Percentiles rank a stretch among this genome's conserved stretches.
These are phyloP conservation scores for Jackrogersella minutella DNA, from an alignment of 495 filamentous ascomycete species.

Conservation along the genomic window DNA sequence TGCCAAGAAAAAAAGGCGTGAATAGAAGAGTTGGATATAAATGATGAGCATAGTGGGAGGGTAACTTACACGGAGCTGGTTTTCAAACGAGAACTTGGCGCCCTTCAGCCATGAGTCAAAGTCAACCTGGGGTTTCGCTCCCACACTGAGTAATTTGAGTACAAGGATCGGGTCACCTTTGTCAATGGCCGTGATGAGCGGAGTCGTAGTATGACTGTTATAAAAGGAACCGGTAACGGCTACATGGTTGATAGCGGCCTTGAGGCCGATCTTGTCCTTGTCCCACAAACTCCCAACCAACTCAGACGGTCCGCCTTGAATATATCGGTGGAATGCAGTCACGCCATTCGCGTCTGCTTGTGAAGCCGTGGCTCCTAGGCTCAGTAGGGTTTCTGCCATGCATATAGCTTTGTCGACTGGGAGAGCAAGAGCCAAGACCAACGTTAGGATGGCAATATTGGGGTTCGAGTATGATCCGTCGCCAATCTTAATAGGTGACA, in stretches of 20 bases:
- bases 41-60: background rate
- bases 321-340: constrained; percentile 66
- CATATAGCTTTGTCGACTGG: constrained; percentile 64
- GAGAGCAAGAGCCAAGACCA: constrained; percentile 67
- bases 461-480: constrained; percentile 54
- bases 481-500: constrained; percentile 71
- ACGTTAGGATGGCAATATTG: constrained; percentile 66
- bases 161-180: constrained; percentile 46
- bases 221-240: constrained; percentile 37
- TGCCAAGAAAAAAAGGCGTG: background rate
- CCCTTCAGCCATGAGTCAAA: constrained; percentile 57
- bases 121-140: constrained; percentile 50
- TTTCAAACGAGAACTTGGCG: constrained; percentile 43
- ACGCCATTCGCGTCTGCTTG: constrained; percentile 69
- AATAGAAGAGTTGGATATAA: background rate
- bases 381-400: constrained; percentile 69
- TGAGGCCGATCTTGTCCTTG: constrained; percentile 66
- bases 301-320: constrained; percentile 58
- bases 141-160: constrained; percentile 52
- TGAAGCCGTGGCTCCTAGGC: constrained; percentile 73
- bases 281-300: constrained; percentile 63
- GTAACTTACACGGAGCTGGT: constrained; percentile 35
- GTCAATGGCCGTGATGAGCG: constrained; percentile 47
- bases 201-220: constrained; percentile 47
- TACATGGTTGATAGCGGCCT: constrained; percentile 71